A percentile compares a stretch with the other conserved stretches of the same genome.
These are phyloP conservation scores for Fusarium pseudograminearum DNA, from an alignment of 2,329 filamentous ascomycete genomes.

Conservation along the genomic window DNA sequence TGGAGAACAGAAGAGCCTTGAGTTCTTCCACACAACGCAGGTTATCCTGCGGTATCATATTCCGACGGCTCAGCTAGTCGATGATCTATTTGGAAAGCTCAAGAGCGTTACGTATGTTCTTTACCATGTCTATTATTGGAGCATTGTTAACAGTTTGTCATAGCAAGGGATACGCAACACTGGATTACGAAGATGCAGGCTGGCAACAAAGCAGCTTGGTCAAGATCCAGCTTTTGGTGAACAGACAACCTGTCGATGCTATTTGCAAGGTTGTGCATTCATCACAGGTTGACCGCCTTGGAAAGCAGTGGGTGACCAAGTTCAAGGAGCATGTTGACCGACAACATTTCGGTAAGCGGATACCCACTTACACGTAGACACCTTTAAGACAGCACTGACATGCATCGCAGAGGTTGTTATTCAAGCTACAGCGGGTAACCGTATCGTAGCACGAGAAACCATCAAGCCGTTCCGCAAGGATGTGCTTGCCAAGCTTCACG, in stretches of 20 bases:
- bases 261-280: conserved; percentile 90
- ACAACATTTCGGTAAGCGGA: conserved; percentile 80
- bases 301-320: conserved; percentile 89
- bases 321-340: conserved; percentile 97
- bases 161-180: conserved; percentile 88
- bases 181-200: conserved; percentile 96
- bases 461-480: conserved; percentile 98
- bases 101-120: conserved; percentile 79
- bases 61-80: conserved; percentile 89
- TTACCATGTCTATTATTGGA: rapidly evolving
- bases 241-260: conserved; percentile 92
- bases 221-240: conserved; percentile 93
- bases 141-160: background rate
- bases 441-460: conserved; percentile 90
- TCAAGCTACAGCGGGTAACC: conserved; percentile 85
- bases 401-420: conserved; percentile 81
- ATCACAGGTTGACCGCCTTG: conserved; percentile 83
- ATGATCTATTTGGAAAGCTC: conserved; percentile 96
- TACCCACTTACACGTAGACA: background rate
- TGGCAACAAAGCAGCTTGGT: conserved; percentile 84
- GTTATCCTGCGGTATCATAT: conserved; percentile 95
- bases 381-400: background rate
- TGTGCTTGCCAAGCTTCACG: conserved; percentile 91
- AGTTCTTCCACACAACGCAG: conserved; percentile 91
- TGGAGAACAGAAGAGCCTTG: conserved; percentile 86